phyloP scores from a whole-genome alignment of 1,284 basidiomycete genomes.

The Malassezia nana region DNA sequence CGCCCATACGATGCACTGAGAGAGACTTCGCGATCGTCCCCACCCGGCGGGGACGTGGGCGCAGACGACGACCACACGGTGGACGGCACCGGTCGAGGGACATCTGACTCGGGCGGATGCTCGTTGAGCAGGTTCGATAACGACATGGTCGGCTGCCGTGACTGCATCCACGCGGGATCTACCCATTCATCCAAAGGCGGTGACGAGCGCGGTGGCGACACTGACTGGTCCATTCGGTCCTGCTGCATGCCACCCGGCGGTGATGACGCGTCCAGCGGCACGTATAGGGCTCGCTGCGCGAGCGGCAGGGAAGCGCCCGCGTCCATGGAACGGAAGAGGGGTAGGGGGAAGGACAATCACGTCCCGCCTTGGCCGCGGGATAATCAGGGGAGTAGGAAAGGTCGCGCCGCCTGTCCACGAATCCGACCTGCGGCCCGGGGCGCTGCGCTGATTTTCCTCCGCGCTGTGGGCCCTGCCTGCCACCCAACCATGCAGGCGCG shows the following conservation, averaged over 20 bases:
- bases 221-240: neutral
- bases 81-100: neutral
- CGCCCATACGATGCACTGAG: neutral
- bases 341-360: neutral
- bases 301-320: neutral
- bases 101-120: neutral
- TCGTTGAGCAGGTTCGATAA: slow-evolving; percentile 16
- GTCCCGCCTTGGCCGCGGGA: neutral
- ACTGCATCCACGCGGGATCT: slow-evolving; percentile 10
- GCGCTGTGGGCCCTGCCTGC: slow-evolving; percentile 3
- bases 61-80: neutral
- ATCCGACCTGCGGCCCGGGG: neutral
- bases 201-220: neutral
- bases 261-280: neutral
- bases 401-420: neutral
- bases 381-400: neutral
- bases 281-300: neutral
- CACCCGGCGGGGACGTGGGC: neutral
- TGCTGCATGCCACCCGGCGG: neutral
- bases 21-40: neutral
- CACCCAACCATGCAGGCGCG: slow-evolving; percentile 9
- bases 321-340: neutral
- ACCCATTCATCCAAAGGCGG: slow-evolving; percentile 3
- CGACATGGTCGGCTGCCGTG: slow-evolving; percentile 13
- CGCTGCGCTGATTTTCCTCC: slow-evolving; percentile 11